These are phyloP conservation scores for Aspergillus aculeatus DNA, from an alignment of 2,329 filamentous ascomycete genomes.

Conservation along the genomic window DNA sequence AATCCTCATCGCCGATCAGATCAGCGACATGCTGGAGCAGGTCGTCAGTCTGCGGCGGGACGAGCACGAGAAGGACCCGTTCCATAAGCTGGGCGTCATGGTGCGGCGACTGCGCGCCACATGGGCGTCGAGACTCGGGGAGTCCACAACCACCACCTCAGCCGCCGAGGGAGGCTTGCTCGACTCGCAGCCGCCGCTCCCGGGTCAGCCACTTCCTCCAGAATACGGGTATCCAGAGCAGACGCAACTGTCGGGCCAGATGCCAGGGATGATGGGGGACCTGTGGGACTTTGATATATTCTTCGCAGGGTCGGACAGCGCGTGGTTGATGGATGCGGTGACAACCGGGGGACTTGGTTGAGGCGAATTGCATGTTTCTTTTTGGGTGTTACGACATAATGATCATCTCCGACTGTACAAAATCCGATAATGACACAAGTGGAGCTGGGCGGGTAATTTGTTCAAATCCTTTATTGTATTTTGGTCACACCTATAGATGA, in stretches of 20 bases:
- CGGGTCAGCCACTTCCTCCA: background rate
- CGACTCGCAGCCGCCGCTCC: background rate
- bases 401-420: no score
- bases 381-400: no score
- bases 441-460: no score
- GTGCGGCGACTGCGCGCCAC: background rate
- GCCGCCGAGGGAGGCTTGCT: background rate
- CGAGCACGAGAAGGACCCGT: background rate
- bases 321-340: background rate
- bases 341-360: background rate
- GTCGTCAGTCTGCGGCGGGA: background rate
- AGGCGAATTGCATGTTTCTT: background rate
- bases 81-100: background rate
- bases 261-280: background rate
- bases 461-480: no score
- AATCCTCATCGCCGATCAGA: background rate
- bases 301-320: background rate
- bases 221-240: background rate
- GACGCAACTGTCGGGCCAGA: background rate
- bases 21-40: background rate
- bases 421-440: no score
- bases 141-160: background rate
- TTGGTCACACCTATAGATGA: no score
- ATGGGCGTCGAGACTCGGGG: background rate
- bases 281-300: background rate